Evolutionary conservation across 1,139 yeast genomes (phyloP), one percentile per base, ranked within the genome.

Genomic region (Lodderomyces theae): DNA sequence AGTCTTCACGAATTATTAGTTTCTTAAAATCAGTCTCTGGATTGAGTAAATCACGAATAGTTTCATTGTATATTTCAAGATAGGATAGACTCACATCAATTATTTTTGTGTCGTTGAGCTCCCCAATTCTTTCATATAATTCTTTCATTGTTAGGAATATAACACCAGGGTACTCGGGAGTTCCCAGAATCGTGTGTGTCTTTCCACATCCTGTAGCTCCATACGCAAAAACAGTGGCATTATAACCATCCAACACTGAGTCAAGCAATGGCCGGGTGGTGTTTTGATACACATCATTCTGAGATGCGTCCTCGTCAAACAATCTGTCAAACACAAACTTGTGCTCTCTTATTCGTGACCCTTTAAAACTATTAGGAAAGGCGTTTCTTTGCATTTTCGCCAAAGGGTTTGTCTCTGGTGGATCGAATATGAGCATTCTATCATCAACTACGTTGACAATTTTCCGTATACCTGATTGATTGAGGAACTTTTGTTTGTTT

Each of bases 141-240:
- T 86, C 95, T 49, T 78, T 71, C 84, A 87, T 82, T 0, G 96
- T 83, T 40, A 82, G 64, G 51, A 83, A 86, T 1, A 88, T 83
- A 16, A 90, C 78, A 0, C 96, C 97, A 0, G 96, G 96, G 28
- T 77, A 66, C 1, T 74, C 74, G 0, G 81, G 73, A 0, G 81
- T 77, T 0, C 97, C 96, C 60, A 83, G 77, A 32, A 90, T 86
- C 0, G 97, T 90, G 57, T 85, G 89, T 0, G 97, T 89, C 58
- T 90, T 90, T n/a, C 98, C 98, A 60, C 97, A 92, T 0, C 98
- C 98, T 0, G 98, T 58, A 47, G 58, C 58, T 2, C 98, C 98
- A 58, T 92, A 92, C 1, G 98, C 97, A 66, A 92, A 92, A 0
- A 90, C 89, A 0, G 97, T 89, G 5, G 95, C 84, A 60, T 90